Conservation (phyloP, 1,284 basidiomycete genomes). For the Pisolithus thermaeus region DNA sequence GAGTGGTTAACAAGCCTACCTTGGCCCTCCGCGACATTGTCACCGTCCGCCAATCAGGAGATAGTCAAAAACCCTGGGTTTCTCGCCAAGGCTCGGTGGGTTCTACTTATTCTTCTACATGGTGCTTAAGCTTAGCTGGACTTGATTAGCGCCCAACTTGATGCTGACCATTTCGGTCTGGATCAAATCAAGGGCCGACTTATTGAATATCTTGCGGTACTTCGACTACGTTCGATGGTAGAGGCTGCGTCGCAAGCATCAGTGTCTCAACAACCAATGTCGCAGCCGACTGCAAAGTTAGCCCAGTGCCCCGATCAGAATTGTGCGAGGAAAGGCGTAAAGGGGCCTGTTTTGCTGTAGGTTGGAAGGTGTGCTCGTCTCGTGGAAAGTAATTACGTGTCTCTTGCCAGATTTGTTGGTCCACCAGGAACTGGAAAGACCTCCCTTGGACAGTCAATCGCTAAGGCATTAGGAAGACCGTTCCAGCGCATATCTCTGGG, state of each 20-base stretch:
- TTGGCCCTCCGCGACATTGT: constrained; percentile 49
- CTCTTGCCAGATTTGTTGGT: constrained; percentile 59
- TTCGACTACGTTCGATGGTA: constrained; percentile 68
- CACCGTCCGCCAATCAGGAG: constrained; percentile 21
- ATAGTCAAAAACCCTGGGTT: constrained; percentile 49
- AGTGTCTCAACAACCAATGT: constrained; percentile 5
- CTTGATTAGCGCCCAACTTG: constrained; percentile 55
- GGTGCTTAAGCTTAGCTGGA: background rate
- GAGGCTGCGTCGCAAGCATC: constrained; percentile 12
- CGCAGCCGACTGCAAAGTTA: constrained; percentile 7
- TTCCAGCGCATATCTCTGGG: constrained; percentile 94
- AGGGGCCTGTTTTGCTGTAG: constrained; percentile 80
- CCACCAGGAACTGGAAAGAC: constrained; percentile 86
- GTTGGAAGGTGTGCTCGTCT: constrained; percentile 17
- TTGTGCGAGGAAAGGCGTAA: constrained; percentile 37
- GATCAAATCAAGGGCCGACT: constrained; percentile 88
- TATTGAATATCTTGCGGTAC: constrained; percentile 86
- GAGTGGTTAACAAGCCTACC: constrained; percentile 83
- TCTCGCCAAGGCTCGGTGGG: constrained; percentile 49
- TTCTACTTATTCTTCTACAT: background rate
- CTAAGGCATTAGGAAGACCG: constrained; percentile 74
- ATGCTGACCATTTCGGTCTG: constrained; percentile 84
- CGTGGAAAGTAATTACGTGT: background rate
- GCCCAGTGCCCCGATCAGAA: background rate
- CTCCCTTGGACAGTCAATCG: constrained; percentile 81